These are phyloP conservation scores for Fagopyrum esculentum DNA, from an alignment of 148 eudicot genomes.

Conservation along the genomic window DNA sequence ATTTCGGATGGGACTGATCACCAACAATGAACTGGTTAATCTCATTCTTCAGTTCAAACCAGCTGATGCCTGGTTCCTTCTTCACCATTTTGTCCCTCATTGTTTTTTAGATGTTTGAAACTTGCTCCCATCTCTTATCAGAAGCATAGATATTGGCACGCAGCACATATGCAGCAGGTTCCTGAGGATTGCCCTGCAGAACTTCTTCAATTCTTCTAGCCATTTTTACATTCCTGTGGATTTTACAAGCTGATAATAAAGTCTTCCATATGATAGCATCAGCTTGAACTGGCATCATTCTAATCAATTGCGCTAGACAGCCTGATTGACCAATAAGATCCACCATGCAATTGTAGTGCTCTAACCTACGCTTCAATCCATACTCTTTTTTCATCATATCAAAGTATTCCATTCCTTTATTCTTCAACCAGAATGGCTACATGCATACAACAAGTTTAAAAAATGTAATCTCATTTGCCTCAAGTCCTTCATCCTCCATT, in stretches of 20 bases:
- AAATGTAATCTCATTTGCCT: conserved; percentile 70
- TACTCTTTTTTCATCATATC: conserved; percentile 48
- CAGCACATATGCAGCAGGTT: conserved; percentile 69
- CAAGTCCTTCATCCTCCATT: conserved; percentile 50
- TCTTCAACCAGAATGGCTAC: conserved; percentile 78
- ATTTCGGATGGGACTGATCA: conserved; percentile 56
- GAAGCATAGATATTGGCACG: conserved; percentile 66
- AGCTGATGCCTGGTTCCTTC: conserved; percentile 82
- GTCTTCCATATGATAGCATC: conserved; percentile 85
- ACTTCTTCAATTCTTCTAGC: conserved; percentile 60
- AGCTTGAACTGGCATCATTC: conserved; percentile 63
- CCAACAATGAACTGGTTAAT: conserved; percentile 61
- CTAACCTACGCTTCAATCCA: conserved; percentile 42
- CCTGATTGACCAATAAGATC: conserved; percentile 78
- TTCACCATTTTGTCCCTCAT: conserved; percentile 62
- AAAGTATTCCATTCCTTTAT: conserved; percentile 54
- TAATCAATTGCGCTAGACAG: conserved; percentile 51
- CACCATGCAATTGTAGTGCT: conserved; percentile 78
- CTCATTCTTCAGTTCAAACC: conserved; percentile 68
- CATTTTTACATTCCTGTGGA: conserved; percentile 55
- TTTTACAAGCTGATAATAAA: conserved; percentile 73
- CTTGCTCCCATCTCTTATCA: conserved; percentile 59
- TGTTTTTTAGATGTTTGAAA: conserved; percentile 53
- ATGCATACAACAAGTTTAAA: conserved; percentile 66
- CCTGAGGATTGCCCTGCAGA: conserved; percentile 42